Evolutionary conservation across 2,329 filamentous ascomycete genomes (phyloP), one percentile per base, ranked within the genome.

Genomic region (Chaetomium olivaceum): DNA sequence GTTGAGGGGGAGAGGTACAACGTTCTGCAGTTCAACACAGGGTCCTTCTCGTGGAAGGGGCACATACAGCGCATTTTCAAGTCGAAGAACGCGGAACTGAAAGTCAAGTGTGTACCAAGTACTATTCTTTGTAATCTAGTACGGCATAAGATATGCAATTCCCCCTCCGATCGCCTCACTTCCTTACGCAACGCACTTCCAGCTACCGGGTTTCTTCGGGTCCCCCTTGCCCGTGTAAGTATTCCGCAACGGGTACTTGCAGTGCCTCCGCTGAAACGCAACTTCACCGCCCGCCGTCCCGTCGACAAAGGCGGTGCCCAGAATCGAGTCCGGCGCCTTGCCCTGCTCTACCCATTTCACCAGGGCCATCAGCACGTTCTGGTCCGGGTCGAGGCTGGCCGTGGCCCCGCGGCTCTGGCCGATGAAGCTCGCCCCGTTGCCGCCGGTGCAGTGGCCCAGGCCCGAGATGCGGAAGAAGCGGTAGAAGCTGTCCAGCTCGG

Each of bases 381-480:
- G 25, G 25, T 55, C 56, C 56, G 56, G 62, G 23, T 60, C 48
- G 8, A 59, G 48, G 27, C 56, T 59, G 6, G 56, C 50, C 74
- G 9, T 77, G 69, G 11, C 67, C 65, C 11, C 31, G 31, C 31
- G 31, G 9, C 31, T 1, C 81, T 16, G 46, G 43, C 61, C 54
- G 33, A 58, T 52, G 23, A 11, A 31, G 1, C n/a, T n/a, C n/a
- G 59, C 59, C 9, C 61, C 50, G 1, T 72, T 72, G 4, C 83
- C 83, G 6, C 80, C 79, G 11, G 61, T 68, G 70, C 84, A 86
- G 72, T 86, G 84, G 2, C 73, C 76, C 76, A 84, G 82, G 7
- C 84, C 83, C 4, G 79, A 80, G 67, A 86, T 78, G 36, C 78
- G 78, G 76, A 87, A 86, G 73, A 78, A 81, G 57, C 83, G 79